phyloP scores from a whole-genome alignment of 148 eudicot genomes.

The Rhododendron kiyosumense region DNA sequence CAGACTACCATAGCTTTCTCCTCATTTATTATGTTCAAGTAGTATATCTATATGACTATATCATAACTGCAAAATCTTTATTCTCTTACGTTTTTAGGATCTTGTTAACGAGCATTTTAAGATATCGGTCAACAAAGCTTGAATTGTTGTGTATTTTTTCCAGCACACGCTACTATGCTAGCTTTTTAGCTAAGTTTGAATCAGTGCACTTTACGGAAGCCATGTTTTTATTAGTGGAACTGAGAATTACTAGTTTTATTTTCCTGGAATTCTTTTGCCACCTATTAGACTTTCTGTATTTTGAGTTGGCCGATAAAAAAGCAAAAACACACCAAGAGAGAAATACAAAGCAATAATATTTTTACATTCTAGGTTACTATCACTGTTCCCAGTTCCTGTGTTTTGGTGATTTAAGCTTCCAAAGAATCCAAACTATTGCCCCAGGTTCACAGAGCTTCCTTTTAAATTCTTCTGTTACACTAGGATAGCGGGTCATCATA shows the following conservation, averaged over 20 bases:
- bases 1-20: not conserved
- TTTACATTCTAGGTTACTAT: not conserved
- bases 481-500: not conserved
- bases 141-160: not conserved
- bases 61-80: not conserved
- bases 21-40: not conserved
- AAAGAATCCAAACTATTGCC: not conserved
- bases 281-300: not conserved
- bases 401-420: not conserved
- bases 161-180: not conserved
- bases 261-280: not conserved
- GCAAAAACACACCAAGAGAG: not conserved
- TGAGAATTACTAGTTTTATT: not conserved
- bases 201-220: not conserved
- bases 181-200: not conserved
- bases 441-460: not conserved
- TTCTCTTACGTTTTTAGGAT: not conserved
- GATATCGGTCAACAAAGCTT: not conserved
- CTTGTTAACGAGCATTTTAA: not conserved
- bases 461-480: not conserved
- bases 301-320: not conserved
- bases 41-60: not conserved
- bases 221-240: not conserved
- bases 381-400: not conserved
- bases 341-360: not conserved